Conservation (phyloP, 2,329 filamentous ascomycete genomes). For the Madurella fahalii region DNA sequence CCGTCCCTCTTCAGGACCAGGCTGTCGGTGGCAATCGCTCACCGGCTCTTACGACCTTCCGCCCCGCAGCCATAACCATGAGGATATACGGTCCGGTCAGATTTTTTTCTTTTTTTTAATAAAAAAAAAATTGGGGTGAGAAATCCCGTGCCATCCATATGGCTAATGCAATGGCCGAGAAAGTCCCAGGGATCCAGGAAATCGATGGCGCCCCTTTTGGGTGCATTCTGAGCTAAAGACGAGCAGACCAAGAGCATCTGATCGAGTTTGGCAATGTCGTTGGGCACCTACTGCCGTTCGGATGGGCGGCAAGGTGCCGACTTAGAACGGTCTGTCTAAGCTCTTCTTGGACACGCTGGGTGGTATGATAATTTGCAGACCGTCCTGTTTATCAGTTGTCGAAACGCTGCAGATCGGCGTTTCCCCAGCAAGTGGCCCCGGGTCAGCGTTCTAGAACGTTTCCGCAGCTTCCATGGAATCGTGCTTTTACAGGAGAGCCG, state of each 20-base stretch:
- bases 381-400: background rate
- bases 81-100: no score
- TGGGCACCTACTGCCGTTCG: background rate
- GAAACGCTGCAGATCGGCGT: background rate
- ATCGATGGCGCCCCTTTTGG: background rate
- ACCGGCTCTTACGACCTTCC: background rate
- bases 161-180: no score
- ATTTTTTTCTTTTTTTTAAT: no score
- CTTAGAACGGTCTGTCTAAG: background rate
- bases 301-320: background rate
- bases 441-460: conserved; percentile 16
- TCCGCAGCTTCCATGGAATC: conserved; percentile 9
- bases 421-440: background rate
- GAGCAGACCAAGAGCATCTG: conserved; percentile 2
- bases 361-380: background rate
- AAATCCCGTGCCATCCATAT: background rate
- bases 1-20: background rate
- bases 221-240: background rate
- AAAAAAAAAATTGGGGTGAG: no score
- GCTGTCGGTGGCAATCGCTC: background rate
- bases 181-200: background rate
- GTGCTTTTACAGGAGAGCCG: background rate
- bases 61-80: background rate
- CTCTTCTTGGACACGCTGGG: background rate
- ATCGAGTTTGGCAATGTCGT: background rate